Conservation (phyloP, 441 rosid genomes). For the Cnidoscolus chayamansa region DNA sequence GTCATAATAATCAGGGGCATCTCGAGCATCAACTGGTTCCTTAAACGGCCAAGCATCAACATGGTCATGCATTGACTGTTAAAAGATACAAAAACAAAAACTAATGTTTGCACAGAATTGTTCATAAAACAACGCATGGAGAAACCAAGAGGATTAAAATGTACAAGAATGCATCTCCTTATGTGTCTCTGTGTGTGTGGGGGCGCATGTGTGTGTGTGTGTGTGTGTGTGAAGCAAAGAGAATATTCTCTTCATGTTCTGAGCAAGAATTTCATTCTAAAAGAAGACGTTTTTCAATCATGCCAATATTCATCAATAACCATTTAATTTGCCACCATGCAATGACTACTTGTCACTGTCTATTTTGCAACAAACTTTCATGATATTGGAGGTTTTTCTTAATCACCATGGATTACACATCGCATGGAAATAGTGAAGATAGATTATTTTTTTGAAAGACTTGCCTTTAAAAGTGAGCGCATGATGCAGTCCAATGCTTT, state of each 20-base stretch:
- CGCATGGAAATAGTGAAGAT: neutral
- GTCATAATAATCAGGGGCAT: conserved; percentile 97
- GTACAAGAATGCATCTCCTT: neutral
- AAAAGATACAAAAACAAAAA: conserved; percentile 9
- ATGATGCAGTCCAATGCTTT: conserved; percentile 70
- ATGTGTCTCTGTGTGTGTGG: too few relatives aligned
- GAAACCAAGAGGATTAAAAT: neutral
- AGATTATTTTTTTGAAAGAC: conserved; percentile 14
- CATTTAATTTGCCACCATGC: conserved; percentile 6
- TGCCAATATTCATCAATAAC: neutral
- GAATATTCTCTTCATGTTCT: too few relatives aligned
- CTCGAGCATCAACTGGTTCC: conserved; percentile 94
- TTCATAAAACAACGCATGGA: neutral
- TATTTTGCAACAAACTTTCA: conserved; percentile 10
- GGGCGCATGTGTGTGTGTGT: neutral
- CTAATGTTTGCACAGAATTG: neutral
- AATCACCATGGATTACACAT: neutral
- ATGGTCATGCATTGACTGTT: conserved; percentile 89
- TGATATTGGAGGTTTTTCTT: neutral
- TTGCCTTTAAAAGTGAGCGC: conserved; percentile 89
- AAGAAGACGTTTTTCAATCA: neutral
- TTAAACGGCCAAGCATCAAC: conserved; percentile 97
- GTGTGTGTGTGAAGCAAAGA: too few relatives aligned
- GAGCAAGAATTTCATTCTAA: neutral
- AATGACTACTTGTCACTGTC: neutral